Percentiles rank a stretch among this genome's conserved stretches.
These are phyloP conservation scores for Eremothecium gossypii DNA, from an alignment of 1,139 yeast species.

Conservation along the genomic window DNA sequence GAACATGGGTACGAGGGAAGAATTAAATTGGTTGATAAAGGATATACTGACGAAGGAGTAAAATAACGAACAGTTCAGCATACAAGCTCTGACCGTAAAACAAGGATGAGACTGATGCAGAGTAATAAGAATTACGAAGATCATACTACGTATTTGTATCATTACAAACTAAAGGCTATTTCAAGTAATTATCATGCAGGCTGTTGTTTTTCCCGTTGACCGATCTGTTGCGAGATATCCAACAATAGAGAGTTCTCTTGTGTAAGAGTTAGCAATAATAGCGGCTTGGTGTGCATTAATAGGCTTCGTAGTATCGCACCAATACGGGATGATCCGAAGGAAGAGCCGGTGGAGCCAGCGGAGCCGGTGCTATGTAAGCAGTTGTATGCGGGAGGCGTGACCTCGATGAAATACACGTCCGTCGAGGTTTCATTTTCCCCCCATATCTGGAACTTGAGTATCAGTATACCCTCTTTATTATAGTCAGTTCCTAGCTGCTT, in stretches of 20 bases:
- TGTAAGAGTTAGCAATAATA: constrained; percentile 9
- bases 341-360: not conserved
- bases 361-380: constrained; percentile 1
- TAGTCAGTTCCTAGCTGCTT: constrained; percentile 4
- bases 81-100: not conserved
- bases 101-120: too few relatives aligned
- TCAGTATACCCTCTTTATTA: constrained; percentile 14
- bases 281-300: constrained; percentile 22
- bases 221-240: constrained; percentile 4
- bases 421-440: constrained; percentile 9
- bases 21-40: constrained; percentile 61
- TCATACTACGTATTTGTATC: constrained; percentile 1
- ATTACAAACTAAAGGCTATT: constrained; percentile 3
- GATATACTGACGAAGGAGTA: constrained; percentile 36
- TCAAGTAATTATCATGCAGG: not conserved
- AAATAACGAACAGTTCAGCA: not conserved
- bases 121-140: too few relatives aligned
- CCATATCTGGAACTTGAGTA: constrained; percentile 19
- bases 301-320: constrained; percentile 22
- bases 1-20: constrained; percentile 57
- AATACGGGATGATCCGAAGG: constrained; percentile 14
- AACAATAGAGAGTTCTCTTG: constrained; percentile 1
- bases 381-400: not conserved
- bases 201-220: constrained; percentile 2
- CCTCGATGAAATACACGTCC: constrained; percentile 23